These are phyloP conservation scores for Flaveria floridana DNA, from an alignment of 140 eudicot genomes.

Conservation along the genomic window DNA sequence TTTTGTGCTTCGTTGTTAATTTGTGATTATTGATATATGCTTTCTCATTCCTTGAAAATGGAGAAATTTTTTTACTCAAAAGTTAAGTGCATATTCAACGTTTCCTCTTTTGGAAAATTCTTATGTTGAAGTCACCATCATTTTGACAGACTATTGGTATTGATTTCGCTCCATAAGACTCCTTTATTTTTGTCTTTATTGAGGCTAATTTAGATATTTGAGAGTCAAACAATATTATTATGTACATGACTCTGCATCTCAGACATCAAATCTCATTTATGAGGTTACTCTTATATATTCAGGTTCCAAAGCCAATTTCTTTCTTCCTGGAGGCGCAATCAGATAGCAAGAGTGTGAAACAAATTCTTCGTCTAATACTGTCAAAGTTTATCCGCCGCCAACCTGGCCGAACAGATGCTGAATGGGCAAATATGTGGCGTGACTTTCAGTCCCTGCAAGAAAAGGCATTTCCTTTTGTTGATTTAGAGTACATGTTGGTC, in stretches of 20 bases:
- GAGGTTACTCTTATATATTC: slow-evolving; percentile 31
- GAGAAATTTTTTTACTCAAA: not conserved
- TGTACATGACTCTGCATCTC: not conserved
- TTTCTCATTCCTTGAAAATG: slow-evolving; percentile 21
- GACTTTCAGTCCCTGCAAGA: slow-evolving; percentile 84
- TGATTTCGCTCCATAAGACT: slow-evolving; percentile 5
- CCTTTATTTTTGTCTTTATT: slow-evolving; percentile 16
- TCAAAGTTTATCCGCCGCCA: slow-evolving; percentile 84
- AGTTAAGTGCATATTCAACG: slow-evolving; percentile 10
- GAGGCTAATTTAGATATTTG: not conserved
- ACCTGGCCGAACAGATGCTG: slow-evolving; percentile 73
- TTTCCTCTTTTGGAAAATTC: not conserved
- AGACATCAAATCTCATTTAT: slow-evolving; percentile 15
- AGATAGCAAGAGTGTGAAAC: slow-evolving; percentile 87
- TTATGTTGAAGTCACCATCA: slow-evolving; percentile 12
- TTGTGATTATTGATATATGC: slow-evolving; percentile 12
- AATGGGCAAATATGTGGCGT: slow-evolving; percentile 95
- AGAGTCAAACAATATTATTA: not conserved
- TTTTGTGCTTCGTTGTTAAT: not conserved
- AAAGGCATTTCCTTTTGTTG: slow-evolving; percentile 86
- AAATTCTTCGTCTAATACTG: slow-evolving; percentile 82
- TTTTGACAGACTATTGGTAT: not conserved
- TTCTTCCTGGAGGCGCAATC: slow-evolving; percentile 66
- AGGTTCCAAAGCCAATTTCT: slow-evolving; percentile 92
- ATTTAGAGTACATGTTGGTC: slow-evolving; percentile 75